Evolutionary conservation across 805 yeast genomes (phyloP).

Genomic region (Yarrowia hollandica): DNA sequence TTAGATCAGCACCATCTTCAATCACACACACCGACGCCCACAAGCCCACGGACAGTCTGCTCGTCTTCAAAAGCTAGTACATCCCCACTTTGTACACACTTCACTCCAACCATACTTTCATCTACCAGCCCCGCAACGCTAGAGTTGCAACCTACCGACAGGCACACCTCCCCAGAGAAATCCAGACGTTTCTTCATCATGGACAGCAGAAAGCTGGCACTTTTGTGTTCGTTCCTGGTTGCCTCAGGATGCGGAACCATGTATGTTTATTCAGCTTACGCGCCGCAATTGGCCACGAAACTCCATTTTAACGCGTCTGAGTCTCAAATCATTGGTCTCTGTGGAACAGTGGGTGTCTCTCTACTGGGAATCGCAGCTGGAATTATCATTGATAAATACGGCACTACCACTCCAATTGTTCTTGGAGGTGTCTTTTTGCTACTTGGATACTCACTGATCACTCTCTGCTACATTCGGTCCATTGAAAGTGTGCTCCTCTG

Average conservation of each 20-base stretch:
- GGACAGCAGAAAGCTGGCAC: constrained; percentile 25
- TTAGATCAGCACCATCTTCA: no score
- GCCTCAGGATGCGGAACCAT: constrained; percentile 55
- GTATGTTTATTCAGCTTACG: constrained; percentile 67
- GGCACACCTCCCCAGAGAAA: not conserved
- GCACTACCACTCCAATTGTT: constrained; percentile 44
- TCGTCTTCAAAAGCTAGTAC: no score
- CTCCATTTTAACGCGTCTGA: constrained; percentile 61
- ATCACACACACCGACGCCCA: not conserved
- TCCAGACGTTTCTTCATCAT: not conserved
- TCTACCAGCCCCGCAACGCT: constrained; percentile 16
- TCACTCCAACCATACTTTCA: not conserved
- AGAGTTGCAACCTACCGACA: constrained; percentile 10
- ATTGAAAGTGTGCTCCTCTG: constrained; percentile 42
- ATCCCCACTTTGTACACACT: no score
- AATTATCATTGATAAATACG: constrained; percentile 34
- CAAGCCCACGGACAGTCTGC: no score
- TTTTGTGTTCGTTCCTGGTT: constrained; percentile 32
- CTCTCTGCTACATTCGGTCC: constrained; percentile 46
- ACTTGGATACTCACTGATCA: constrained; percentile 58
- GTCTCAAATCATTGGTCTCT: constrained; percentile 58
- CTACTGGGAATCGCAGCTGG: constrained; percentile 42
- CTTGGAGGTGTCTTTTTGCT: constrained; percentile 54
- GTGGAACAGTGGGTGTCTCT: constrained; percentile 63
- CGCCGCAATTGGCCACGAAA: constrained; percentile 64